A percentile compares a stretch with the other conserved stretches of the same genome.
Conservation (phyloP, 768 basidiomycete genomes). For the Russula dissimulans region DNA sequence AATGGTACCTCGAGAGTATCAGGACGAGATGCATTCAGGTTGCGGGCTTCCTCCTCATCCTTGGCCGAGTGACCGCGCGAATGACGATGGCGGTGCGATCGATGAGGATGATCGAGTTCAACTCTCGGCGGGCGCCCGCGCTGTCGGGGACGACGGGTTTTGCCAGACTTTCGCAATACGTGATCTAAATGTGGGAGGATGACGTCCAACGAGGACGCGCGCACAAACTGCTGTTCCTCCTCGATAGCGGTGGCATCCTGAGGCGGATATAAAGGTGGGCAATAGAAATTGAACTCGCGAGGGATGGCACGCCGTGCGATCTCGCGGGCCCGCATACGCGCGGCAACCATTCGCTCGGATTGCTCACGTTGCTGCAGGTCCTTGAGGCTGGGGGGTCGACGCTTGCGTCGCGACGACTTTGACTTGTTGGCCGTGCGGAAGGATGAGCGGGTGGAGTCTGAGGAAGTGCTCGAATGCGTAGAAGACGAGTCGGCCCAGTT, state of each 20-base stretch:
- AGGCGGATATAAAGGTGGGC: slow-evolving; percentile 31
- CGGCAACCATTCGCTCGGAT: slow-evolving; percentile 39
- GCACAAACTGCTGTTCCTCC: slow-evolving; percentile 12
- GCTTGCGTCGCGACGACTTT: slow-evolving; percentile 31
- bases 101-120: neutral
- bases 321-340: too few relatives aligned
- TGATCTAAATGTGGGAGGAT: neutral
- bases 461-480: slow-evolving; percentile 29
- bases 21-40: neutral
- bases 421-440: slow-evolving; percentile 33
- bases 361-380: slow-evolving; percentile 41
- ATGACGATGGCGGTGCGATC: neutral
- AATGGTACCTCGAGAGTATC: neutral
- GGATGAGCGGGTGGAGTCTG: slow-evolving; percentile 31
- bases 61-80: too few relatives aligned
- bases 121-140: neutral
- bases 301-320: too few relatives aligned
- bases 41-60: neutral
- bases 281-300: too few relatives aligned
- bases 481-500: slow-evolving; percentile 34
- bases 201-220: slow-evolving; percentile 19
- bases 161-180: too few relatives aligned
- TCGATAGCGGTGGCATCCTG: slow-evolving; percentile 1
- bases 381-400: slow-evolving; percentile 39
- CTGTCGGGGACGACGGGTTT: too few relatives aligned